Conservation (phyloP, 2,329 filamentous ascomycete genomes). For the Pseudogymnoascus sp. region DNA sequence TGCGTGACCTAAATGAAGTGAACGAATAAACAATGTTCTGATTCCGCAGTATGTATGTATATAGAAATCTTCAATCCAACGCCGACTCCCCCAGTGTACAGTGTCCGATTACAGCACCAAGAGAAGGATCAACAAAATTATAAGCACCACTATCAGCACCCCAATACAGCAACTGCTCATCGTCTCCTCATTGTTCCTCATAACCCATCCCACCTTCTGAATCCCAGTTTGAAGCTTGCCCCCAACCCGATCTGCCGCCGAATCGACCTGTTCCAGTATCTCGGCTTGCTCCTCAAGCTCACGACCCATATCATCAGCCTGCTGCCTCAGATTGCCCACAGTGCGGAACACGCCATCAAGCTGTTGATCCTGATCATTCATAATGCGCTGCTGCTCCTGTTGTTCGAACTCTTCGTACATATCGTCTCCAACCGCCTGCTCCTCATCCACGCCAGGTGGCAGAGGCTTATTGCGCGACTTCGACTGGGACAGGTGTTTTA, state of each 20-base stretch:
- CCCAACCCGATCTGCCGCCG: slow-evolving; percentile 77
- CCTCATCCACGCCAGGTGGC: slow-evolving; percentile 39
- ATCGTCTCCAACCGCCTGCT: slow-evolving; percentile 25
- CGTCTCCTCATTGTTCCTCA: slow-evolving; percentile 82
- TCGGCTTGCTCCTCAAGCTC: slow-evolving; percentile 92
- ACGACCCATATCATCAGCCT: slow-evolving; percentile 92
- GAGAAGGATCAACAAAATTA: slow-evolving; percentile 76
- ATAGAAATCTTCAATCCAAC: not conserved
- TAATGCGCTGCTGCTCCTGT: slow-evolving; percentile 81
- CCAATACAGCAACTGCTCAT: slow-evolving; percentile 86
- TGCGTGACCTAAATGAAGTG: not conserved
- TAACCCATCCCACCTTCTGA: slow-evolving; percentile 76
- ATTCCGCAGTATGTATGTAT: not conserved
- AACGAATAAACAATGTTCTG: not conserved
- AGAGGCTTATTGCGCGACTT: slow-evolving; percentile 49
- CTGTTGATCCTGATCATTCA: slow-evolving; percentile 90
- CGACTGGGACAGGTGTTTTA: slow-evolving; percentile 44
- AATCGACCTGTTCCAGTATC: slow-evolving; percentile 80
- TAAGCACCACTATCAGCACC: slow-evolving; percentile 78
- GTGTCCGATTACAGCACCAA: slow-evolving; percentile 43
- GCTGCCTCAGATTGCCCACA: slow-evolving; percentile 80
- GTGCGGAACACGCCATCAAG: slow-evolving; percentile 89
- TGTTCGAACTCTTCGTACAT: slow-evolving; percentile 78
- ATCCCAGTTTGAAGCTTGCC: slow-evolving; percentile 79
- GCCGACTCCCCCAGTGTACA: not conserved